Evolutionary conservation across 805 yeast species (phyloP), one percentile per base, ranked within the genome.

Genomic region (Millerozyma acaciae): DNA sequence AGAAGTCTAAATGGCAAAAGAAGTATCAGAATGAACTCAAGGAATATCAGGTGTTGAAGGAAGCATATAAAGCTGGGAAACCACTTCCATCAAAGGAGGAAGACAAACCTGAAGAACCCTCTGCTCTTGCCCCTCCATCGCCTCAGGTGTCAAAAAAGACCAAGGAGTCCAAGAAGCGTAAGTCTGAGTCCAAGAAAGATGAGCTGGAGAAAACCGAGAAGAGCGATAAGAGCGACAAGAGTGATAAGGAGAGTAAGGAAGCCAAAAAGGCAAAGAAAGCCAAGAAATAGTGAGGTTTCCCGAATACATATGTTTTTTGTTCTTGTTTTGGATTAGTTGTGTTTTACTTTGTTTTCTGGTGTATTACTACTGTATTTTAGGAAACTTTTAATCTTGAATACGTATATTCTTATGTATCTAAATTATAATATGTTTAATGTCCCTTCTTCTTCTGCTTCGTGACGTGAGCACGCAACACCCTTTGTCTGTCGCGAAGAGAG

Each of bases 381-480:
- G 14, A 25, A 15, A 25, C 14, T n/a, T 25, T 20, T 25, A 7
- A 6, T n/a, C n/a, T n/a, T n/a, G n/a, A n/a, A n/a, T n/a, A n/a
- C 16, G 15, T n/a, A 25, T 25, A 27, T 27, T 16, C n/a, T 19
- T 17, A 19, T 28, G 21, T 19, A 3, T 28, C 16, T 2, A 23
- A 17, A 22, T 23, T 23, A 26, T 32, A 17, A 12, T 22, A 34
- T 27, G 32, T 23, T 40, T 60, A 79, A 55, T 67, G 70, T 33
- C 89, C 88, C 68, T 81, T 82, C 77, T 82, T 84, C 80, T 89
- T 93, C 62, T 89, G 97, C 57, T 85, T 86, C 26, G 76, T 78
- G 40, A 88, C 76, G 53, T 90, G 97, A 2, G 95, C 95, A 42
- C 81, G 70, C 49, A 93, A 64, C 13, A 84, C 78, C 58, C 79